These are phyloP conservation scores for Ustilago curta DNA, from an alignment of 1,284 basidiomycete species.

Conservation along the genomic window DNA sequence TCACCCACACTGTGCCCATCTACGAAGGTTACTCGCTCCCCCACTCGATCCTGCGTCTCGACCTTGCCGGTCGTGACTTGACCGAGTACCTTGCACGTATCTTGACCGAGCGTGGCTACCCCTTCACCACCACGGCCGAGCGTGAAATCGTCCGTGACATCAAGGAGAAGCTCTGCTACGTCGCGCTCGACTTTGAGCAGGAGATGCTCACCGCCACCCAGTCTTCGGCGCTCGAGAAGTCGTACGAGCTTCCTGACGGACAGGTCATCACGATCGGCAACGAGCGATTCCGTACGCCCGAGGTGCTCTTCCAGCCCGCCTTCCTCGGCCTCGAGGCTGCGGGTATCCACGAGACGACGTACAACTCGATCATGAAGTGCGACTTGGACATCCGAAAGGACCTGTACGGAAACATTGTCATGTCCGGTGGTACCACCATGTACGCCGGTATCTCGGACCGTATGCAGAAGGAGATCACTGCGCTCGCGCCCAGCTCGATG, in stretches of 20 bases:
- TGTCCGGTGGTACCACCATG: constrained; percentile 97
- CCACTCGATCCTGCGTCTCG: constrained; percentile 93
- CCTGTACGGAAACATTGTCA: constrained; percentile 91
- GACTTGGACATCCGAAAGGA: constrained; percentile 78
- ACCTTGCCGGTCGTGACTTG: constrained; percentile 93
- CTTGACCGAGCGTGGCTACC: constrained; percentile 91
- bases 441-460: constrained; percentile 96
- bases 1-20: constrained; percentile 91
- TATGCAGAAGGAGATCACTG: constrained; percentile 96
- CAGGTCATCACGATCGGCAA: constrained; percentile 97
- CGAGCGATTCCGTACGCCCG: constrained; percentile 96
- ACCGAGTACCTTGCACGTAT: constrained; percentile 92
- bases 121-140: constrained; percentile 91
- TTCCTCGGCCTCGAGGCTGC: constrained; percentile 91
- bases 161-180: constrained; percentile 98
- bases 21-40: constrained; percentile 95
- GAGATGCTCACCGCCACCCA: constrained; percentile 93
- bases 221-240: constrained; percentile 92
- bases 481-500: constrained; percentile 82
- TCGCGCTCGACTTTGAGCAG: constrained; percentile 95
- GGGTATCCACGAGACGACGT: constrained; percentile 96
- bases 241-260: constrained; percentile 94
- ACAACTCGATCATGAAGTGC: constrained; percentile 85
- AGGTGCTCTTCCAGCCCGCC: constrained; percentile 95
- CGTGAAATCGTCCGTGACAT: constrained; percentile 96